These are phyloP conservation scores for Suhomyces faveliae DNA, from an alignment of 805 yeast species.

Conservation along the genomic window DNA sequence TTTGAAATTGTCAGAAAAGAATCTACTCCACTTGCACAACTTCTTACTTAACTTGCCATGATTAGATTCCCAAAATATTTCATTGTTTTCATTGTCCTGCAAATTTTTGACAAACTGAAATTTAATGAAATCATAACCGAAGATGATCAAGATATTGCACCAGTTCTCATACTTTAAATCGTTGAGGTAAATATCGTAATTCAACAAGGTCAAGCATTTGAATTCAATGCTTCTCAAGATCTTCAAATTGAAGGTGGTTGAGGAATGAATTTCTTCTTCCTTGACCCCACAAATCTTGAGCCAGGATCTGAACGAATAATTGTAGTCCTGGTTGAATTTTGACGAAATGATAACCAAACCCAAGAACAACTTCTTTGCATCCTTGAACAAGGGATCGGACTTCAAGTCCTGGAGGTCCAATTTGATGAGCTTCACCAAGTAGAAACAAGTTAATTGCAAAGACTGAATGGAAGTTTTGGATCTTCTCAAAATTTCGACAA, in stretches of 20 bases:
- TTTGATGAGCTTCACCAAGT: conserved; percentile 49
- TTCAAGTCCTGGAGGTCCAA: conserved; percentile 8
- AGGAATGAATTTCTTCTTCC: conserved; percentile 15
- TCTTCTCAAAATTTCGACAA: conserved; percentile 44
- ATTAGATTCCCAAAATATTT: conserved; percentile 26
- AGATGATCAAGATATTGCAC: conserved; percentile 43
- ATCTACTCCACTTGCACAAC: conserved; percentile 28
- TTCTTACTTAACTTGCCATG: conserved; percentile 18
- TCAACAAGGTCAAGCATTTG: conserved; percentile 49
- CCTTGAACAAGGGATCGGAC: conserved; percentile 21
- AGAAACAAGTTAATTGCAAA: conserved; percentile 66
- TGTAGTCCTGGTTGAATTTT: conserved; percentile 72
- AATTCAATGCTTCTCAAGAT: conserved; percentile 56
- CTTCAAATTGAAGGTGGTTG: conserved; percentile 36
- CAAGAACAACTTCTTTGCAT: conserved; percentile 68
- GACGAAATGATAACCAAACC: conserved; percentile 68
- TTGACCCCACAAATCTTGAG: conserved; percentile 63
- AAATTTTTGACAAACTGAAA: conserved; percentile 28
- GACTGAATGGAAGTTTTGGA: conserved; percentile 61
- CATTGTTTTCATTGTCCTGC: conserved; percentile 9
- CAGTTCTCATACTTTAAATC: conserved; percentile 46
- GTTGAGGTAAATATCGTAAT: conserved; percentile 58
- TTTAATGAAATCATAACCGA: conserved; percentile 44
- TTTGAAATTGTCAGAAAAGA: conserved; percentile 23
- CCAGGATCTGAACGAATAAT: conserved; percentile 71